Percentiles rank a stretch among this genome's conserved stretches.
phyloP scores from a whole-genome alignment of 2,329 filamentous ascomycete genomes.

The Trichoderma aggressivum region DNA sequence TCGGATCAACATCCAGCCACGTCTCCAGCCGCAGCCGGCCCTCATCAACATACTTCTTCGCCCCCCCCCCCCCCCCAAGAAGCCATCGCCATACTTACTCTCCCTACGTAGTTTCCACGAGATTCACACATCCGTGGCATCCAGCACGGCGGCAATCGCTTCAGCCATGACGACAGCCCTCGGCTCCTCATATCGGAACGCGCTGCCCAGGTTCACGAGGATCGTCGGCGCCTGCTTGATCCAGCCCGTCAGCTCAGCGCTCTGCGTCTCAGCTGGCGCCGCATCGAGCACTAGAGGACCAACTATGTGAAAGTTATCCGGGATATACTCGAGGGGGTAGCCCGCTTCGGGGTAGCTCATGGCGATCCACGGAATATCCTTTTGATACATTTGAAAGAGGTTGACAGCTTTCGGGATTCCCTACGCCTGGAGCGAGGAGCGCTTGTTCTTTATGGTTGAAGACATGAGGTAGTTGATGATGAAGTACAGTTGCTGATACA shows the following conservation, averaged over 20 bases:
- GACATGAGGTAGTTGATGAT: constrained; percentile 23
- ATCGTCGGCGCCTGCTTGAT: constrained; percentile 41
- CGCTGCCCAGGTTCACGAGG: constrained; percentile 47
- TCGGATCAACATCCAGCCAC: constrained; percentile 34
- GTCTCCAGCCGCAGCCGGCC: constrained; percentile 26
- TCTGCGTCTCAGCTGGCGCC: constrained; percentile 35
- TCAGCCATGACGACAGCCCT: constrained; percentile 28
- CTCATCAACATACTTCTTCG: constrained; percentile 23
- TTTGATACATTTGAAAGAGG: constrained; percentile 24
- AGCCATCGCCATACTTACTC: constrained; percentile 19
- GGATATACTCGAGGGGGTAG: constrained; percentile 30
- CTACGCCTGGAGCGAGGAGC: constrained; percentile 33
- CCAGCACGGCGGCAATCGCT: constrained; percentile 25
- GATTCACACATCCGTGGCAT: constrained; percentile 27
- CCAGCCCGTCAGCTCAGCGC: constrained; percentile 43
- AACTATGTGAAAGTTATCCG: constrained; percentile 27
- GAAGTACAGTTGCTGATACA: constrained; percentile 26
- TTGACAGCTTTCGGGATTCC: constrained; percentile 27
- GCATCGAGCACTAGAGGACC: constrained; percentile 46
- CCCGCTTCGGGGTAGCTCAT: constrained; percentile 26
- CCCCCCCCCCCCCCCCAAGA: not conserved
- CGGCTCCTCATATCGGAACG: constrained; percentile 27
- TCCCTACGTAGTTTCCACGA: constrained; percentile 33
- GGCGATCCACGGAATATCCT: constrained; percentile 27
- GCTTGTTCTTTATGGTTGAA: constrained; percentile 19